Base-by-base conservation (phyloP, 495 filamentous ascomycete species). In the Apodospora peruviana region DNA sequence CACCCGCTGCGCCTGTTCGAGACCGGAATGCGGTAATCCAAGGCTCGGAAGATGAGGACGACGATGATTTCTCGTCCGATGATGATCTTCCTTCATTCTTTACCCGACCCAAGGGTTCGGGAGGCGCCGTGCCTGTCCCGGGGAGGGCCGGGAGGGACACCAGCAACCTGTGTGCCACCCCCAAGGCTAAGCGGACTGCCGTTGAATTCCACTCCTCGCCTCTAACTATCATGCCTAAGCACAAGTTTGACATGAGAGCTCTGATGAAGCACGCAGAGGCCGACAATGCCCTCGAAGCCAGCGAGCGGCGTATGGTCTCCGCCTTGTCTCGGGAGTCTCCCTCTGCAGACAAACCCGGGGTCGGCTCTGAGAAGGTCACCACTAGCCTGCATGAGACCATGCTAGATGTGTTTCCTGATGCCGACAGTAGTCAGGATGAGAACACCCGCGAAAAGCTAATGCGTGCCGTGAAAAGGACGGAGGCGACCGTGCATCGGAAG, bases 381-480 rank as follows among this genome's bases (percentile, higher is more conserved):
- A 17, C 32, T 43, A 57, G 48, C 17, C 47, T 70, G 11, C 60
- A 67, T 23, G 65, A 71, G n/a, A 62, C 57, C 18, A 62, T 70
- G 45, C 53, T 56, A 45, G 58, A 63, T 16, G 57, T 83, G 11
- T 61, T 81, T 14, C 67, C 72, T 1, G 58, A 84, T 19, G 52
- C 69, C 10, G 71, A 75, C 1, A 48, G 40, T n/a, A 64, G 75
- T 2, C 75, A 80, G 40, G 77, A 82, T 45, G 80, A 76, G 23
- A 66, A 72, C 20, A 75, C 67, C 5, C 64, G 77, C 2, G 69
- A 71, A 41, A 84, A 81, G 61, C 65, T 93, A 7, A 67, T 84
- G 29, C 75, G 78, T 45, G 89, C 89, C 29, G 76, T 94, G 27
- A 77, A 81, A 53, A 78, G 90, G 53, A 91, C 87, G 8, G 85